Evolutionary conservation across 2,329 filamentous ascomycete genomes (phyloP).

Genomic region (Ciborinia camelliae): DNA sequence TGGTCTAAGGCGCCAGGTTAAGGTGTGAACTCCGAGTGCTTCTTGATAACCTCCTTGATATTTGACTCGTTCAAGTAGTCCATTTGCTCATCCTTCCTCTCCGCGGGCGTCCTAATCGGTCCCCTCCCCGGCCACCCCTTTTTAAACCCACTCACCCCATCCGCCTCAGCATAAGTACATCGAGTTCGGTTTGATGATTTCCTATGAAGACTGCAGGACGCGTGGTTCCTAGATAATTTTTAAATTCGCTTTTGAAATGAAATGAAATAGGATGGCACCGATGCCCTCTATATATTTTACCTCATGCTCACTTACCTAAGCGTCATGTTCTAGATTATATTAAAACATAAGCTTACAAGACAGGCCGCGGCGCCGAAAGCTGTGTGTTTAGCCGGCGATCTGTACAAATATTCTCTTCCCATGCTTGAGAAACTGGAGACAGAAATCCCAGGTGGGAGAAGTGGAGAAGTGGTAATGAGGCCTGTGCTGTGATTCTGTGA

Average conservation of each 20-base stretch:
- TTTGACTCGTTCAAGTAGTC: slow-evolving; percentile 98
- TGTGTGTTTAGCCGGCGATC: slow-evolving; percentile 69
- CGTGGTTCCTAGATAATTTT: slow-evolving; percentile 50
- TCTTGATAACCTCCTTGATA: slow-evolving; percentile 99
- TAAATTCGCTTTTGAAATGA: no score
- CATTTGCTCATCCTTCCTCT: slow-evolving; percentile 97
- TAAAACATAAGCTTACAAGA: no score
- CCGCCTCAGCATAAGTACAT: slow-evolving; percentile 89
- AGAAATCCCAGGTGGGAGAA: slow-evolving; percentile 71
- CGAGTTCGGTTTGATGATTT: slow-evolving; percentile 95
- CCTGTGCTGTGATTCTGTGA: no score
- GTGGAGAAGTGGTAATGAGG: no score
- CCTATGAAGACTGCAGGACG: slow-evolving; percentile 88
- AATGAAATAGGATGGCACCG: no score
- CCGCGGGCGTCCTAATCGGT: no score
- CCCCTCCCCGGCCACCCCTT: no score
- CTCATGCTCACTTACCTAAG: no score
- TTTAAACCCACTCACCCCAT: no score
- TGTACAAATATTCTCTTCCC: slow-evolving; percentile 77
- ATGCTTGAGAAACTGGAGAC: slow-evolving; percentile 82
- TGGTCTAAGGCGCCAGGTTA: no score
- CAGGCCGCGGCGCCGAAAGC: slow-evolving; percentile 74
- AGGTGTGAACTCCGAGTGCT: slow-evolving; percentile 99
- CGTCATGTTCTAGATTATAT: no score
- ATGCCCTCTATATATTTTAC: no score